Evolutionary conservation across 768 basidiomycete genomes (phyloP).

Genomic region (Mycena metata): DNA sequence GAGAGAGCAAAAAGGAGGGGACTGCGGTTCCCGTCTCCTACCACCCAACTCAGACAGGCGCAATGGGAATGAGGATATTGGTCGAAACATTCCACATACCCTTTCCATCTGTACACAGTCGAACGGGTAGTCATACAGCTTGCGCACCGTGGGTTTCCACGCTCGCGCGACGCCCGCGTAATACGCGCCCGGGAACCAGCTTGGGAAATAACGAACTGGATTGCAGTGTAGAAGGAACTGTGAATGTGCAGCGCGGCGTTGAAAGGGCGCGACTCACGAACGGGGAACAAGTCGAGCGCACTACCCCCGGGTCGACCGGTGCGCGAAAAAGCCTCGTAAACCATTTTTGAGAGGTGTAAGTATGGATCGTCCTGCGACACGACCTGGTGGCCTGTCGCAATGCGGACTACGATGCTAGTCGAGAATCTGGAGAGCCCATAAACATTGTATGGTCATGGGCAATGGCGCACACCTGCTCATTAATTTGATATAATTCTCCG

Average conservation of each 20-base stretch:
- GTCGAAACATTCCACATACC: conserved; percentile 11
- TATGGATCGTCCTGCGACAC: background rate
- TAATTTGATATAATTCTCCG: background rate
- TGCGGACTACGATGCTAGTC: conserved; percentile 17
- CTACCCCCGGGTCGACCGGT: background rate
- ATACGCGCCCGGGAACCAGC: conserved; percentile 46
- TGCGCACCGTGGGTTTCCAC: conserved; percentile 7
- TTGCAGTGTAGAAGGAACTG: too few relatives aligned
- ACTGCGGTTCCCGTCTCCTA: conserved; percentile 31
- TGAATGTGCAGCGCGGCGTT: too few relatives aligned
- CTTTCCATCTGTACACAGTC: conserved; percentile 17
- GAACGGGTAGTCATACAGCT: conserved; percentile 23
- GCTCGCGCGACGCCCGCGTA: conserved; percentile 32
- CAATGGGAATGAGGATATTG: too few relatives aligned
- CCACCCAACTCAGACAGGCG: background rate
- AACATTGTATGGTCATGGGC: too few relatives aligned
- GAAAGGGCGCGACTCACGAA: too few relatives aligned
- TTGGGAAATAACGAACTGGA: too few relatives aligned
- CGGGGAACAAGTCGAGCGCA: too few relatives aligned
- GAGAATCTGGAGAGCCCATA: conserved; percentile 27
- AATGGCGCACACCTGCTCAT: conserved; percentile 18
- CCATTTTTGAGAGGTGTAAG: background rate
- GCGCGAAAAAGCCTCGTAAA: background rate
- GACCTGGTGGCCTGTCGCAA: background rate
- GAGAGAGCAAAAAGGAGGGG: conserved; percentile 35